These are phyloP conservation scores for Zymoseptoria ardabiliae DNA, from an alignment of 2,329 filamentous ascomycete genomes.

Conservation along the genomic window DNA sequence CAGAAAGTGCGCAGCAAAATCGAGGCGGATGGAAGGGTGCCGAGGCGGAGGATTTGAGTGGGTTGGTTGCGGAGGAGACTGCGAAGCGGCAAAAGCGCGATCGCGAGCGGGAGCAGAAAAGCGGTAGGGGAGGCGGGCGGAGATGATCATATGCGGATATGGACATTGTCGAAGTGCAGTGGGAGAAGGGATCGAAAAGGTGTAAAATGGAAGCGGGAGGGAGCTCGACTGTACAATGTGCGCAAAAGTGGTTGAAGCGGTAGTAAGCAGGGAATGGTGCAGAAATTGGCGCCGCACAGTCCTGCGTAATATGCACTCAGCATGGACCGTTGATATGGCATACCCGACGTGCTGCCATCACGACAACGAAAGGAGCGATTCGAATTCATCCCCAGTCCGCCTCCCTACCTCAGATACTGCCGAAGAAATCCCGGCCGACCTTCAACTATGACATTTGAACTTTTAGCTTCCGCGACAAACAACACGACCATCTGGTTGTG, in stretches of 20 bases:
- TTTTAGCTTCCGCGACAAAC: neutral
- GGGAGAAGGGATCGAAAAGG: neutral
- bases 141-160: conserved; percentile 2
- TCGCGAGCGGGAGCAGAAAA: conserved; percentile 53
- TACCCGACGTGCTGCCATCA: neutral
- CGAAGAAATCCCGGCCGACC: neutral
- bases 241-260: neutral
- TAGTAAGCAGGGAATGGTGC: neutral
- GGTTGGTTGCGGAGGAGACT: conserved; percentile 93
- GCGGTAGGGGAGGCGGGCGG: conserved; percentile 47
- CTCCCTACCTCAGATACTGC: neutral
- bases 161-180: neutral
- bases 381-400: neutral
- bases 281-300: neutral
- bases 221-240: neutral
- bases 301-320: neutral
- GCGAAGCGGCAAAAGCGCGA: conserved; percentile 86
- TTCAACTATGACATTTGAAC: neutral
- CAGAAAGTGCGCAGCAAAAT: conserved; percentile 52
- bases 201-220: neutral
- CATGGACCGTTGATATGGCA: neutral
- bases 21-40: conserved; percentile 55
- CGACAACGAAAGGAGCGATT: neutral
- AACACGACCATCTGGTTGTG: neutral
- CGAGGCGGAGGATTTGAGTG: conserved; percentile 82